Base-by-base conservation (phyloP, 176 grass and related monocot species). In the Juncus effusus region DNA sequence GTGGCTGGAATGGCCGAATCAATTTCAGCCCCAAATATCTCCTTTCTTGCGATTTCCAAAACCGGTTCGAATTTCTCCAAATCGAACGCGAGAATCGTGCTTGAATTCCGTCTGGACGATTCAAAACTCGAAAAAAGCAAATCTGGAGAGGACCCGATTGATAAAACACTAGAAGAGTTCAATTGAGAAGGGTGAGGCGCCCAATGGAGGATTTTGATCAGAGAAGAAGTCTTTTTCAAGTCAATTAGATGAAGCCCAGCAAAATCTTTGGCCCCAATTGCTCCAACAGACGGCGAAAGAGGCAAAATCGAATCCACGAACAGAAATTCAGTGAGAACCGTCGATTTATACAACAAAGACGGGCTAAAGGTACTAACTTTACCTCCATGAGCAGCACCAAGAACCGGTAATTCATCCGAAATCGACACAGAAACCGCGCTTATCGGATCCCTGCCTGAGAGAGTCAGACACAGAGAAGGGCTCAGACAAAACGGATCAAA, bases 101-200 rank as follows among this genome's bases (percentile, higher is more conserved):
- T 99, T 11, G 88, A 85, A 54, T 89, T 99, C 41, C 88, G 73
- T 5, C 85, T 71, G 15, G 74, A 80, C 0, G 94, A 93, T 75
- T 99, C 83, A 45, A 93, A 99, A 77, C 85, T 89, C 38, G 80
- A 47, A 4, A 93, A 93, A 12, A 99, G 80, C 57, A 73, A 72
- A 5, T 64, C 64, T 2, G 79, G 63, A 42, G 78, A 78, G 16
- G 75, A 40, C 1, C 14, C 78, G 74, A 99, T 69, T 9, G 83
- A 79, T 10, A 86, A 67, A 65, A 93, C 88, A 9, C 74, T 79
- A 14, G 85, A 78, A 5, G 88, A 86, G 12, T 70, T 67, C 40
- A 80, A 60, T 6, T 13, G 36, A 53, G 69, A 74, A 12, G 75
- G 81, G 16, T 78, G 44, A 2, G 65, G 83, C 1, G 61, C 63